phyloP scores from a whole-genome alignment of 2,329 filamentous ascomycete species.

The Tolypocladium ovalisporum region DNA sequence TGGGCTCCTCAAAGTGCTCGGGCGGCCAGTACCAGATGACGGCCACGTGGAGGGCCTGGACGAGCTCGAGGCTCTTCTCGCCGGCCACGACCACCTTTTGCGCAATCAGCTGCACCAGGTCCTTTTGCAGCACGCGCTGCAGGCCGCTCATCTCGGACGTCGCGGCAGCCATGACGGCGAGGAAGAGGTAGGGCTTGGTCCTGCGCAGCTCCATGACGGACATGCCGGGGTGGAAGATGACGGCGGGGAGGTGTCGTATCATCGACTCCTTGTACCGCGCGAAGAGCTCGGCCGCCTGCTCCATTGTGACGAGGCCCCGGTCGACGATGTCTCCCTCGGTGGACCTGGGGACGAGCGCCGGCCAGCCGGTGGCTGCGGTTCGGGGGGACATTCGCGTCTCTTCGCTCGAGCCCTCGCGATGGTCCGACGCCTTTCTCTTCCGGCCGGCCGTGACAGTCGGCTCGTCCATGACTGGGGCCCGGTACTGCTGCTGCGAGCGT shows the following conservation, averaged over 20 bases:
- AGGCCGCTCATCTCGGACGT: constrained; percentile 43
- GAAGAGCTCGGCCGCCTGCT: constrained; percentile 44
- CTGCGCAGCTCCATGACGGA: constrained; percentile 45
- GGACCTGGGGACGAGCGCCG: not conserved
- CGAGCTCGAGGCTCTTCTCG: constrained; percentile 72
- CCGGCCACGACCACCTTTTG: constrained; percentile 65
- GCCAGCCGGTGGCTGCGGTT: not conserved
- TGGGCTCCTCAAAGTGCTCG: constrained; percentile 73
- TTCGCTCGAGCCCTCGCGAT: constrained; percentile 5
- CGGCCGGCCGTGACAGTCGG: constrained; percentile 5
- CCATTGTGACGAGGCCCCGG: constrained; percentile 45
- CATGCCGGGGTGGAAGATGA: constrained; percentile 45
- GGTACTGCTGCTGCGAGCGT: not conserved
- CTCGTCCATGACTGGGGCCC: not conserved
- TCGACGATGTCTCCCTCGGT: constrained; percentile 39
- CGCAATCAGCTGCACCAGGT: constrained; percentile 63
- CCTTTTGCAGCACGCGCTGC: constrained; percentile 53
- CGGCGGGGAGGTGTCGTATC: constrained; percentile 49
- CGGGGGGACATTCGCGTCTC: not conserved
- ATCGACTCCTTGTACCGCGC: constrained; percentile 48
- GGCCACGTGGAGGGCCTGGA: constrained; percentile 65
- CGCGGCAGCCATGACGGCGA: constrained; percentile 58
- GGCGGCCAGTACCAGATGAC: constrained; percentile 83
- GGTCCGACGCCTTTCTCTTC: constrained; percentile 21
- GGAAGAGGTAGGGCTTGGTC: constrained; percentile 54